Percentiles rank a stretch among this genome's conserved stretches.
Conservation (phyloP, 805 yeast genomes). For the Metschnikowia lachancei region DNA sequence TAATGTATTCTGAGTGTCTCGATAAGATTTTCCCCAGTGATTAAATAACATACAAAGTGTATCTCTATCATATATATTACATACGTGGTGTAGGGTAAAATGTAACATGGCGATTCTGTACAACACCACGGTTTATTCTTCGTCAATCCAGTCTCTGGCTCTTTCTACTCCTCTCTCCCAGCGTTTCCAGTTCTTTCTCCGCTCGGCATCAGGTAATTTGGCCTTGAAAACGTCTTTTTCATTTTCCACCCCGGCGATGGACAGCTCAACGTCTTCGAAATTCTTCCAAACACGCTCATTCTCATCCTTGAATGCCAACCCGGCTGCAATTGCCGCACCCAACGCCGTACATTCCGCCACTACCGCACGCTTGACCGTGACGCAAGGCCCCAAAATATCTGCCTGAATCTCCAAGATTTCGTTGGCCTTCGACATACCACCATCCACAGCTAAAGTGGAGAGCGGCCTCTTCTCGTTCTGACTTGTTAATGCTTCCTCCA, state of each 20-base stretch:
- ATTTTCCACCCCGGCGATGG: constrained; percentile 34
- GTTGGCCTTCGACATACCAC: constrained; percentile 90
- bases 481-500: constrained; percentile 49
- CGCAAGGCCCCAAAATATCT: constrained; percentile 85
- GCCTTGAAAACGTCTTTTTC: constrained; percentile 33
- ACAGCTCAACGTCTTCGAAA: constrained; percentile 60
- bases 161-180: constrained; percentile 88
- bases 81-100: no score
- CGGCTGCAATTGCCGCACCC: constrained; percentile 97
- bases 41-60: no score
- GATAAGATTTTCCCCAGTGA: no score
- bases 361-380: constrained; percentile 73
- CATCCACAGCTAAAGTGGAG: constrained; percentile 74
- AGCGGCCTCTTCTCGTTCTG: constrained; percentile 47
- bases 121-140: no score
- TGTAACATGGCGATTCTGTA: no score
- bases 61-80: no score
- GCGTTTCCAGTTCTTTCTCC: constrained; percentile 61
- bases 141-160: constrained; percentile 75
- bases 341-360: constrained; percentile 90
- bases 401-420: constrained; percentile 94
- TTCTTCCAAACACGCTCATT: constrained; percentile 69
- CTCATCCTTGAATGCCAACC: constrained; percentile 52
- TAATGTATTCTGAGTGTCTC: no score
- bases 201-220: constrained; percentile 51